A percentile compares a stretch with the other conserved stretches of the same genome.
phyloP scores from a whole-genome alignment of 1,284 basidiomycete species.

The Ustilago esculenta region DNA sequence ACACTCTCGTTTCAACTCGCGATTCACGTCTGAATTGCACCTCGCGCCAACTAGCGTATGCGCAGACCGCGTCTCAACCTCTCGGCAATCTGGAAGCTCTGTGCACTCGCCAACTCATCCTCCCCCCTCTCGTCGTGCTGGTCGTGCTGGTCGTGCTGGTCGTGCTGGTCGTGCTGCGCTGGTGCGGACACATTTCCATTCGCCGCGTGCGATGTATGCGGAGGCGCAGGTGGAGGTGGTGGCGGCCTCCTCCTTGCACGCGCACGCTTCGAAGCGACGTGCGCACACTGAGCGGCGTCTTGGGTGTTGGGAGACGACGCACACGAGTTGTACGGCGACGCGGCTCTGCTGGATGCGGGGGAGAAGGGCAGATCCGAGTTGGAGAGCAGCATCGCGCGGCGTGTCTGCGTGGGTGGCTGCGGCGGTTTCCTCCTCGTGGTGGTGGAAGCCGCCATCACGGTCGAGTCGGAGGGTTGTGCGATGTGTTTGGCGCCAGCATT shows the following conservation, averaged over 20 bases:
- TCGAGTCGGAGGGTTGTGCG: conserved; percentile 10
- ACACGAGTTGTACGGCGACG: conserved; percentile 2
- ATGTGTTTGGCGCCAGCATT: not conserved
- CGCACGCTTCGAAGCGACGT: not conserved
- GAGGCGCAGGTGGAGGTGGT: conserved; percentile 10
- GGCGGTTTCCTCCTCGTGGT: conserved; percentile 42
- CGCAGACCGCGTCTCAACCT: conserved; percentile 30
- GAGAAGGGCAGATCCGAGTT: conserved; percentile 2
- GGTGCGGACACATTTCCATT: no score
- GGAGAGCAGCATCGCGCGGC: conserved; percentile 18
- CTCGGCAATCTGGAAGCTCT: conserved; percentile 36
- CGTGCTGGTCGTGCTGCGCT: no score
- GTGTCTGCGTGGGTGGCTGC: conserved; percentile 17
- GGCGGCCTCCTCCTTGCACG: conserved; percentile 5
- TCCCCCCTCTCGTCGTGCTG: not conserved
- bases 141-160: not conserved
- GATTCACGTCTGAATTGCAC: no score
- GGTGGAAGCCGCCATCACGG: not conserved
- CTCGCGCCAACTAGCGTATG: no score
- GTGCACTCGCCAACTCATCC: conserved; percentile 20
- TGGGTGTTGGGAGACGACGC: no score
- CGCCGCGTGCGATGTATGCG: no score
- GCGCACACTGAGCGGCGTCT: no score
- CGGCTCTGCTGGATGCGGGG: not conserved
- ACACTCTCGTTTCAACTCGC: no score